phyloP scores from a whole-genome alignment of 345 rosid genomes.

The Mallotus nudiflorus region DNA sequence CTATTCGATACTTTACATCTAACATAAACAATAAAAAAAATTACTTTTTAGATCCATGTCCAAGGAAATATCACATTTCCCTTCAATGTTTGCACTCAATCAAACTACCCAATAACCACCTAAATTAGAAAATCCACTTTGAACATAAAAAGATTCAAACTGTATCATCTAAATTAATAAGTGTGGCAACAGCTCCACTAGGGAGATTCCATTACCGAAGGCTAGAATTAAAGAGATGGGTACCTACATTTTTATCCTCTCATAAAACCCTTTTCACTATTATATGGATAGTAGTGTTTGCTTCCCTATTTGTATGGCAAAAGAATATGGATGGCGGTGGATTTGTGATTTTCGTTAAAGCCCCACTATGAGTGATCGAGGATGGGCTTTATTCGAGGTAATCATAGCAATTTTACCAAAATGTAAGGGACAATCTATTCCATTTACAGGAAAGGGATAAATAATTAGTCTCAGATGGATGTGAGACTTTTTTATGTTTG shows the following conservation, averaged over 20 bases:
- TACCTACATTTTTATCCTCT: slow-evolving; percentile 55
- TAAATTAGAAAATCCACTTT: too few relatives aligned
- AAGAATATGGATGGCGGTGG: slow-evolving; percentile 46
- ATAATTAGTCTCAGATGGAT: too few relatives aligned
- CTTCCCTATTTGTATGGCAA: slow-evolving; percentile 83
- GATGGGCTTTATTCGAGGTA: too few relatives aligned
- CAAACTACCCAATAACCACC: neutral
- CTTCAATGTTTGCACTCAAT: neutral
- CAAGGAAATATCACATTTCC: neutral
- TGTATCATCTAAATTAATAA: neutral
- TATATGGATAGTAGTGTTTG: slow-evolving; percentile 84
- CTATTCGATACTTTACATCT: slow-evolving; percentile 34
- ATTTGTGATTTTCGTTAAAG: slow-evolving; percentile 41
- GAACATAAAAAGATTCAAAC: neutral
- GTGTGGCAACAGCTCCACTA: slow-evolving; percentile 55
- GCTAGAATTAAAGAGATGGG: slow-evolving; percentile 54
- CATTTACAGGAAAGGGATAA: too few relatives aligned
- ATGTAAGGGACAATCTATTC: too few relatives aligned
- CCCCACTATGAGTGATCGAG: too few relatives aligned
- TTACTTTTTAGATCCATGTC: neutral
- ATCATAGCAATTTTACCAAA: too few relatives aligned
- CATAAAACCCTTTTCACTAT: slow-evolving; percentile 73
- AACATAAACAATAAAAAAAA: slow-evolving; percentile 16
- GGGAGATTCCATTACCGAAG: slow-evolving; percentile 52
- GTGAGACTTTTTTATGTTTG: too few relatives aligned